These are phyloP conservation scores for Verticillium albo-atrum DNA, from an alignment of 2,329 filamentous ascomycete genomes.

Conservation along the genomic window DNA sequence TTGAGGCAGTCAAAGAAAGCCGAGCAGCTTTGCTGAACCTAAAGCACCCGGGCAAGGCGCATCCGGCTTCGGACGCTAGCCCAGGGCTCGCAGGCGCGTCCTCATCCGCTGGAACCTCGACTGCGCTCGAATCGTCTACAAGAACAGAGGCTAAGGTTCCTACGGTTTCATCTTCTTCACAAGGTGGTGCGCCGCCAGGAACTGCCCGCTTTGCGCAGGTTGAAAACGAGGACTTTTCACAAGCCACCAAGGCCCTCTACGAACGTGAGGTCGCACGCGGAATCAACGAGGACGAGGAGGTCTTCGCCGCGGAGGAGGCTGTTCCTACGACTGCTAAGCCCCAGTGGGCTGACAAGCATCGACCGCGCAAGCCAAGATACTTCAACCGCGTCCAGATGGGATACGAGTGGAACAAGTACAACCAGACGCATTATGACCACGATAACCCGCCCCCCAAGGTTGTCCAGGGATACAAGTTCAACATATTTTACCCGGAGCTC, in stretches of 20 bases:
- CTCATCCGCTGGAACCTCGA: not conserved
- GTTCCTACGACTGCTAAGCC: conserved; percentile 61
- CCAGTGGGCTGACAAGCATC: conserved; percentile 79
- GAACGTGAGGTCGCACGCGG: conserved; percentile 90
- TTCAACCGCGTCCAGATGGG: conserved; percentile 99
- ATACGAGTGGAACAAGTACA: conserved; percentile 99
- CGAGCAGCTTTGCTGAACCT: conserved; percentile 53
- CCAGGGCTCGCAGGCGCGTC: not conserved
- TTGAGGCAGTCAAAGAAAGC: conserved; percentile 67
- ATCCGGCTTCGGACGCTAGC: not conserved
- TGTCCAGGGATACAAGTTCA: conserved; percentile 98
- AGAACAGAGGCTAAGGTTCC: not conserved
- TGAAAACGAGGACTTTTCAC: conserved; percentile 75
- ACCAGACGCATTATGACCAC: conserved; percentile 98
- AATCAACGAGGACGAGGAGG: conserved; percentile 89
- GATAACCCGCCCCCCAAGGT: conserved; percentile 97
- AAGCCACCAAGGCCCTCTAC: conserved; percentile 83
- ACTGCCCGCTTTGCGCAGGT: conserved; percentile 65
- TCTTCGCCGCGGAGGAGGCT: conserved; percentile 86
- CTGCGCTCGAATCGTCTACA: not conserved
- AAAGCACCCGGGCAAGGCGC: conserved; percentile 64
- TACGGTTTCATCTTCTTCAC: not conserved
- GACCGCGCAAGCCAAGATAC: conserved; percentile 87
- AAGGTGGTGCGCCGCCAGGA: conserved; percentile 38
- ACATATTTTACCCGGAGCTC: conserved; percentile 97